These are phyloP conservation scores for Prorocentrum cordatum DNA, from an alignment of 169 alveolate genomes.

Conservation along the genomic window DNA sequence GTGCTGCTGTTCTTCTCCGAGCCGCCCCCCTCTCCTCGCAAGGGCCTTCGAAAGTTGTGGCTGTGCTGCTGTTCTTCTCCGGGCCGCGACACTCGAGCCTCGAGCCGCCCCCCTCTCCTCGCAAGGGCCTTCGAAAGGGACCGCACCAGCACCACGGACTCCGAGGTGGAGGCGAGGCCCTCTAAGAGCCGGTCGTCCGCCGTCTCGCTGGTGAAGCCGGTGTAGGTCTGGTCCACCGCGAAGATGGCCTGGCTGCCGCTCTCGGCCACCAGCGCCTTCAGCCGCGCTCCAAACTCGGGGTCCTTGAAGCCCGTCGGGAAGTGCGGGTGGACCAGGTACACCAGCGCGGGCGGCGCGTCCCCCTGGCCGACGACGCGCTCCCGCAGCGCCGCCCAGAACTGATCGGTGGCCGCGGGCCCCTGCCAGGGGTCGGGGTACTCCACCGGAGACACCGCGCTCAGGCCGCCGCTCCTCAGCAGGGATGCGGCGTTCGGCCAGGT, in stretches of 20 bases:
- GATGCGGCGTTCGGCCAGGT: constrained; percentile 24
- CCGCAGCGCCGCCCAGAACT: neutral
- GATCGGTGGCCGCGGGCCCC: neutral
- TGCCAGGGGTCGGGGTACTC: constrained; percentile 12
- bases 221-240: constrained; percentile 48
- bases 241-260: neutral
- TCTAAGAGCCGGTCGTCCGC: too few relatives aligned
- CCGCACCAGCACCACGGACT: too few relatives aligned
- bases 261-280: neutral
- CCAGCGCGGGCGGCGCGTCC: constrained; percentile 4
- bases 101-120: too few relatives aligned
- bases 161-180: too few relatives aligned
- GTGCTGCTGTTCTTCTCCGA: too few relatives aligned
- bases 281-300: neutral
- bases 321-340: constrained; percentile 56
- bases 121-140: too few relatives aligned
- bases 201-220: constrained; percentile 19
- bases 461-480: constrained; percentile 27
- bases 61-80: too few relatives aligned
- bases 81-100: too few relatives aligned
- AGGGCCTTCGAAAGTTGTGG: too few relatives aligned
- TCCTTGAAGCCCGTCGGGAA: constrained; percentile 46
- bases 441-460: neutral
- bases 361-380: neutral
- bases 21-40: too few relatives aligned